Evolutionary conservation across 306 rosid species (phyloP).

Genomic region (Canavalia gladiata): DNA sequence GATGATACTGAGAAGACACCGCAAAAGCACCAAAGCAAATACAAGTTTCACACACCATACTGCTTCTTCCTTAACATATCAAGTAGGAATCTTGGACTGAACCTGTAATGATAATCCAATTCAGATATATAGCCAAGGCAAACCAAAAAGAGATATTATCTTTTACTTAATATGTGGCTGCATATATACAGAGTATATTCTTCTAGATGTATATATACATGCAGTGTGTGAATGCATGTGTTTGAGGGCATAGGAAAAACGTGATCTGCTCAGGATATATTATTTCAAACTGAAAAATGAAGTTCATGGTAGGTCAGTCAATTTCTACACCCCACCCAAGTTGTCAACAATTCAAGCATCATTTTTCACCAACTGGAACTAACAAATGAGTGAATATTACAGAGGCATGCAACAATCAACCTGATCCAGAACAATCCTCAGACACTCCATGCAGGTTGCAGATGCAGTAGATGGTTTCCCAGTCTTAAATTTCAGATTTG

Average conservation of each 20-base stretch:
- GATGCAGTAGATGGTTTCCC: background rate
- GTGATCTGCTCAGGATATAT: background rate
- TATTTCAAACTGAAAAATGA: conserved; percentile 10
- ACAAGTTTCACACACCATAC: background rate
- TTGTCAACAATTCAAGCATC: background rate
- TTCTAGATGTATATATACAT: background rate
- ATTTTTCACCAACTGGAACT: background rate
- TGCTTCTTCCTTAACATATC: conserved; percentile 34
- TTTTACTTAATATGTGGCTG: background rate
- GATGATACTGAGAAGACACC: background rate
- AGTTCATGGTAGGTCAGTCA: background rate
- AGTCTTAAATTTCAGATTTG: background rate
- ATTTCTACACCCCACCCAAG: background rate
- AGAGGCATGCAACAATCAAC: background rate
- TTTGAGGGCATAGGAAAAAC: background rate
- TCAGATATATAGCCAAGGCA: conserved; percentile 1
- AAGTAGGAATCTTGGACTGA: conserved; percentile 3
- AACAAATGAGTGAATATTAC: background rate
- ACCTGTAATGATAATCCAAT: background rate
- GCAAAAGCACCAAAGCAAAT: background rate
- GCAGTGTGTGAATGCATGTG: conserved; percentile 1
- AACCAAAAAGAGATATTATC: conserved; percentile 2
- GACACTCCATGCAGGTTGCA: background rate
- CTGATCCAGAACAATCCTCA: background rate
- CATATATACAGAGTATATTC: background rate